Base-by-base conservation (phyloP, 2,329 filamentous ascomycete species). In the Claviceps purpurea region DNA sequence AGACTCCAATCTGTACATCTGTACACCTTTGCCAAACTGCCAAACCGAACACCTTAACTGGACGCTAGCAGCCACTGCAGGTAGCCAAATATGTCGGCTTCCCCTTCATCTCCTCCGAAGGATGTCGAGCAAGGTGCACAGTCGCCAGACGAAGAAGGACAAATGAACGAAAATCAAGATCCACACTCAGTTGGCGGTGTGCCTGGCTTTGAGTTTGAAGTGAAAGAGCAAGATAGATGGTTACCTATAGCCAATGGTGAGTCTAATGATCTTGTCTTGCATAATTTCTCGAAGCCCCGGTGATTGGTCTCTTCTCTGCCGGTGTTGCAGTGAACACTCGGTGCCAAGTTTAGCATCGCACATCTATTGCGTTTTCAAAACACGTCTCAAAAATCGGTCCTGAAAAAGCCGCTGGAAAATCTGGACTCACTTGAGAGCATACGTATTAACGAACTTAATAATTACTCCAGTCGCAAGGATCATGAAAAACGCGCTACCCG, bases 191-290 rank as follows among this genome's bases (percentile, higher is more conserved):
- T 78, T 51, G 54, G 51, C 70, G 84, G 79, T 69, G 78, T 85
- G 72, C 57, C 63, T 53, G 82, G 76, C 71, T 89, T 89, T 68
- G 91, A 97, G 75, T 95, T 96, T 70, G 91, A 97, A 74, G 91
- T 97, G 72, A 97, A 97, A 79, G 93, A 98, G 74, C 93, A 98
- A 74, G 93, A 98, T 74, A 79, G 93, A 78, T 98, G 93, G 93
- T 81, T 98, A 70, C 93, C 93, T 69, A 98, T 98, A 81, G 93
- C 93, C 75, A 98, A 98, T 89, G 93, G 93, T 98, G 81, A 81
- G 93, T 93, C 34, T 30, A 24, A 16, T 41, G 62, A 58, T 60
- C 56, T 52, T 59, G 55, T 57, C 57, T 56, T 55, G 56, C 56
- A 60, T 58, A 58, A 22, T 11, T 39, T 47, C 40, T 24, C 7